These are phyloP conservation scores for Xylariaceae sp. DNA, from an alignment of 2,329 filamentous ascomycete species.

Conservation along the genomic window DNA sequence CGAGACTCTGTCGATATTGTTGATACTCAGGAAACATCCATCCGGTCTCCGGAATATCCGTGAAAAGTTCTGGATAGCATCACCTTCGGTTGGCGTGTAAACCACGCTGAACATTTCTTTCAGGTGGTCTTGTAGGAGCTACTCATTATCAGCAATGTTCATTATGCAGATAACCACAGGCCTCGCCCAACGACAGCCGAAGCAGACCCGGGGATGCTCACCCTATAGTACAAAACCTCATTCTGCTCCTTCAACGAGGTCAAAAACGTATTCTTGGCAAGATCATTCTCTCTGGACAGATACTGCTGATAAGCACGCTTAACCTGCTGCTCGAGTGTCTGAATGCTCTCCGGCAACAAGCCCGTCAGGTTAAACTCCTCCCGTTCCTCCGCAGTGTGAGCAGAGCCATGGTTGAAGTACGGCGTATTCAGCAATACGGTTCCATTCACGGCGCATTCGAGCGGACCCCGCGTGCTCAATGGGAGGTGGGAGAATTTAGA, in stretches of 20 bases:
- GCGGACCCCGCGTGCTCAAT: slow-evolving; percentile 43
- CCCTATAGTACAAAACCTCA: slow-evolving; percentile 72
- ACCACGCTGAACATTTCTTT: slow-evolving; percentile 88
- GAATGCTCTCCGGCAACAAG: slow-evolving; percentile 64
- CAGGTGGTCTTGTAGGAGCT: slow-evolving; percentile 71
- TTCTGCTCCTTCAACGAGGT: slow-evolving; percentile 83
- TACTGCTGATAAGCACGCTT: slow-evolving; percentile 79
- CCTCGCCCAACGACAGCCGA: too few species aligned
- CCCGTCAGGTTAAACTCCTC: slow-evolving; percentile 64
- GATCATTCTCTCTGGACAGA: slow-evolving; percentile 51
- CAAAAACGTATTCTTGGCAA: slow-evolving; percentile 85
- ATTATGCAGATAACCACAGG: too few species aligned
- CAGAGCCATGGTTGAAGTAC: slow-evolving; percentile 79
- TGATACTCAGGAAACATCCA: slow-evolving; percentile 75
- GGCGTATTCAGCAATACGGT: slow-evolving; percentile 57
- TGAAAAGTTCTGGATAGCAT: slow-evolving; percentile 82
- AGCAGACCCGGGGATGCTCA: too few species aligned
- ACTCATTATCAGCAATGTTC: background rate
- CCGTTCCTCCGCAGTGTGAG: slow-evolving; percentile 66
- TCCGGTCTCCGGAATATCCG: slow-evolving; percentile 70
- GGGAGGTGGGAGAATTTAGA: slow-evolving; percentile 41
- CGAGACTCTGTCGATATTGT: slow-evolving; percentile 60
- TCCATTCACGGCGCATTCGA: slow-evolving; percentile 47
- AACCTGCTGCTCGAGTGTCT: slow-evolving; percentile 72
- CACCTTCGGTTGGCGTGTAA: slow-evolving; percentile 85